Percentiles rank a stretch among this genome's conserved stretches.
Conservation (phyloP, 495 filamentous ascomycete species). For the Cercophora newfieldiana region DNA sequence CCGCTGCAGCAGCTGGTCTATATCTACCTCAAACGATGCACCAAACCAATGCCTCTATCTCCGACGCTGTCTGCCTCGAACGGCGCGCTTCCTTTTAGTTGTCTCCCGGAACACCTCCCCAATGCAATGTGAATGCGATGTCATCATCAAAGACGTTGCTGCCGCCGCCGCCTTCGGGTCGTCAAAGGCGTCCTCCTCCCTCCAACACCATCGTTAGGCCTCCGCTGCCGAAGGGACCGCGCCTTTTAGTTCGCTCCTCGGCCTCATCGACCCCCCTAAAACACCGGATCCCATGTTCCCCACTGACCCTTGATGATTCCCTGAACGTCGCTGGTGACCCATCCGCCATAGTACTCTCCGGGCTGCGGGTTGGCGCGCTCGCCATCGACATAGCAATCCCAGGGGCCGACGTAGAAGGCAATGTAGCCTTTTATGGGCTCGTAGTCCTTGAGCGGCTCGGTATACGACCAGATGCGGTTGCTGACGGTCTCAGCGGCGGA, state of each 20-base stretch:
- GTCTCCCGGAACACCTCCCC: background rate
- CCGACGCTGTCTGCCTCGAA: background rate
- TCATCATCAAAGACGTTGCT: background rate
- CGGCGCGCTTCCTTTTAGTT: background rate
- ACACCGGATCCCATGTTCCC: slow-evolving; percentile 39
- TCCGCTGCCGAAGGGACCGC: no score
- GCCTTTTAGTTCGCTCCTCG: background rate
- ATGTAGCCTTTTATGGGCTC: slow-evolving; percentile 52
- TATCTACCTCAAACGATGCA: background rate
- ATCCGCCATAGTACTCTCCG: slow-evolving; percentile 61
- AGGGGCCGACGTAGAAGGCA: slow-evolving; percentile 55
- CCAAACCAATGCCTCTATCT: background rate
- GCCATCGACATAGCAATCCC: slow-evolving; percentile 63
- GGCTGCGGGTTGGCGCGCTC: slow-evolving; percentile 57
- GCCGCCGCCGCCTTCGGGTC: background rate
- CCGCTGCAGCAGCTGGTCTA: background rate
- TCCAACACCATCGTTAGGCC: no score
- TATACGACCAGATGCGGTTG: slow-evolving; percentile 57
- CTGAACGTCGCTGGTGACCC: slow-evolving; percentile 58
- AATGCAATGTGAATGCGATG: background rate
- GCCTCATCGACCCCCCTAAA: slow-evolving; percentile 17
- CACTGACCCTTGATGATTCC: slow-evolving; percentile 54
- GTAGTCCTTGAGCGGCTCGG: slow-evolving; percentile 49
- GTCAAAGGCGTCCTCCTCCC: background rate
- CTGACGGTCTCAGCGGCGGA: slow-evolving; percentile 39